Evolutionary conservation across 768 basidiomycete genomes (phyloP).

Genomic region (Fomitopsis pulvina): DNA sequence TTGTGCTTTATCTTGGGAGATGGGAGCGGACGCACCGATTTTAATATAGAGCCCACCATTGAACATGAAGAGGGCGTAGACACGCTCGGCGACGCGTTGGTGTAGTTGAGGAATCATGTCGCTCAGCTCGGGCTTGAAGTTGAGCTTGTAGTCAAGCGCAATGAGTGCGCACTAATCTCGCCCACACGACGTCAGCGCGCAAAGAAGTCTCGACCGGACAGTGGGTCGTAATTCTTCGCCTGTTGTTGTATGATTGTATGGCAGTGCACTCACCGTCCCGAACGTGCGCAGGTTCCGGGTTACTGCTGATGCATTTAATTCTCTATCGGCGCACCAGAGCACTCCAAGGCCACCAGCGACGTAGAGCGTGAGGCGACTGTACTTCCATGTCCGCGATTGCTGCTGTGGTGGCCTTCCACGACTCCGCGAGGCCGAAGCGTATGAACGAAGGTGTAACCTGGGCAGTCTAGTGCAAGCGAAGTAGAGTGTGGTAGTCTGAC

Average conservation of each 20-base stretch:
- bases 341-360: background rate
- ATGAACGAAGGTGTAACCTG: too few species aligned
- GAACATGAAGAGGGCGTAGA: conserved; percentile 68
- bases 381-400: background rate
- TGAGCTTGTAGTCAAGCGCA: conserved; percentile 80
- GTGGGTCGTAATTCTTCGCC: conserved; percentile 3
- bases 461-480: too few species aligned
- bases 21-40: conserved; percentile 41
- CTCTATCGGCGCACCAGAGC: conserved; percentile 25
- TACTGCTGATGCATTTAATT: conserved; percentile 43
- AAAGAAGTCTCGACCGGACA: background rate
- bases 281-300: conserved; percentile 41
- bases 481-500: too few species aligned
- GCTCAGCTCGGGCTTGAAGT: conserved; percentile 69
- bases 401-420: too few species aligned
- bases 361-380: background rate
- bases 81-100: conserved; percentile 72
- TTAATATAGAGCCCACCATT: conserved; percentile 89
- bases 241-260: background rate
- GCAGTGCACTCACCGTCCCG: conserved; percentile 36
- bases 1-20: too few species aligned
- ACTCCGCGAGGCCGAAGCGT: too few species aligned
- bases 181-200: background rate
- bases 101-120: conserved; percentile 77
- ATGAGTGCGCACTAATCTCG: conserved; percentile 53